Conservation (phyloP, 352 stramenopile species). For the Blastocystis sp. region DNA sequence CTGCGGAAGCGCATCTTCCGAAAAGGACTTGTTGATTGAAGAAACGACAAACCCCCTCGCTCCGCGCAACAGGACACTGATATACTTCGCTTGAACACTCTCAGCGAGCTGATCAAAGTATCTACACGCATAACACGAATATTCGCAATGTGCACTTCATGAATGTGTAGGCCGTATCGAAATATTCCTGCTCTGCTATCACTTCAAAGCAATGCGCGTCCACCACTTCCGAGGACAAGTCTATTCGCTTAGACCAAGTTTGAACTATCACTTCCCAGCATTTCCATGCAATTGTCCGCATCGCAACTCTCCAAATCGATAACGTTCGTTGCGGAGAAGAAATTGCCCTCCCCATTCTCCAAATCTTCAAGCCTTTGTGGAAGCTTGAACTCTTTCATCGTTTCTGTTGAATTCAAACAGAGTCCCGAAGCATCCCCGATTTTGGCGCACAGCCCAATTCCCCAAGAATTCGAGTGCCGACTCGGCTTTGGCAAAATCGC, state of each 20-base stretch:
- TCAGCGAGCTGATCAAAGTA: slow-evolving; percentile 59
- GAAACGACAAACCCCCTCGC: slow-evolving; percentile 39
- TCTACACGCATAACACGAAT: slow-evolving; percentile 2
- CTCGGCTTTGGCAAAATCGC: not conserved
- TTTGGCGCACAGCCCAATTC: not conserved
- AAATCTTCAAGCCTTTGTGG: slow-evolving; percentile 18
- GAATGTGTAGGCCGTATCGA: slow-evolving; percentile 50
- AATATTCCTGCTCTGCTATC: slow-evolving; percentile 47
- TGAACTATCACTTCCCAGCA: slow-evolving; percentile 12
- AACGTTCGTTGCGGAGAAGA: slow-evolving; percentile 10
- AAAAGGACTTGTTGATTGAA: slow-evolving; percentile 30
- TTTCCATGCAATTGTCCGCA: slow-evolving; percentile 1
- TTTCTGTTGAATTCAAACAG: slow-evolving; percentile 37
- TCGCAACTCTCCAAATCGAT: slow-evolving; percentile 59
- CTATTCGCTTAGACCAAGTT: not conserved
- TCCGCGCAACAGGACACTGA: slow-evolving; percentile 25
- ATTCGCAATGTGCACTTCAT: slow-evolving; percentile 7
- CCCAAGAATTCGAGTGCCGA: not conserved
- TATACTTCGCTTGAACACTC: slow-evolving; percentile 3
- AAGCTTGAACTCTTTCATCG: slow-evolving; percentile 60
- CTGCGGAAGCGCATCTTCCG: not conserved
- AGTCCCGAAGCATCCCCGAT: not conserved
- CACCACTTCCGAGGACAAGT: slow-evolving; percentile 35
- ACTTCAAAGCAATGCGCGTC: slow-evolving; percentile 58
- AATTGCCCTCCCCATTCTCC: slow-evolving; percentile 14